A percentile compares a stretch with the other conserved stretches of the same genome.
Evolutionary conservation across 176 grass and related monocot species (phyloP).

Genomic region (Juncus effusus): DNA sequence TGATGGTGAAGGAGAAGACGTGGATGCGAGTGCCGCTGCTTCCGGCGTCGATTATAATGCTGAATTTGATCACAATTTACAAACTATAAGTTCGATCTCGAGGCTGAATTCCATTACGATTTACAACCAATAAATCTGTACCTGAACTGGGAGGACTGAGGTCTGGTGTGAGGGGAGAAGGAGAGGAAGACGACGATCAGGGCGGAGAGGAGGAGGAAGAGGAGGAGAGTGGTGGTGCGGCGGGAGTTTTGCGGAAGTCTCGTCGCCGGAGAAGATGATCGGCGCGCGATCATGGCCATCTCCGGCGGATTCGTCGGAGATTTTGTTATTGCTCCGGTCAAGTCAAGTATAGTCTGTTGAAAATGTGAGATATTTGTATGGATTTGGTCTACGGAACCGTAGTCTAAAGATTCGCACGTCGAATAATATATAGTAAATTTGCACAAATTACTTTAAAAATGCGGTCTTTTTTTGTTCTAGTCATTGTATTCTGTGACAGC

Average conservation of each 20-base stretch:
- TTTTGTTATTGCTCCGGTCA: slow-evolving; percentile 3
- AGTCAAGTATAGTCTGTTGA: background rate
- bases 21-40: slow-evolving; percentile 81
- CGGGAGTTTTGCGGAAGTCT: slow-evolving; percentile 3
- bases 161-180: slow-evolving; percentile 5
- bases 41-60: slow-evolving; percentile 67
- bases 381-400: slow-evolving; percentile 1
- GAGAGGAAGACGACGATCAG: slow-evolving; percentile 22
- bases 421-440: no score
- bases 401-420: no score
- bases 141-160: background rate
- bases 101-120: slow-evolving; percentile 49
- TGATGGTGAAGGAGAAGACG: slow-evolving; percentile 46
- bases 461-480: no score
- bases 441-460: no score
- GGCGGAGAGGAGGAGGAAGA: slow-evolving; percentile 4
- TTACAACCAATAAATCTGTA: no score
- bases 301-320: background rate
- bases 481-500: no score
- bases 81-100: slow-evolving; percentile 6
- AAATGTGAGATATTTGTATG: background rate
- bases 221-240: background rate
- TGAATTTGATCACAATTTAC: slow-evolving; percentile 25
- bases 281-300: slow-evolving; percentile 8
- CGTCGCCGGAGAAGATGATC: background rate